Base-by-base conservation (phyloP, 306 rosid species). In the Heteromeles arbutifolia region DNA sequence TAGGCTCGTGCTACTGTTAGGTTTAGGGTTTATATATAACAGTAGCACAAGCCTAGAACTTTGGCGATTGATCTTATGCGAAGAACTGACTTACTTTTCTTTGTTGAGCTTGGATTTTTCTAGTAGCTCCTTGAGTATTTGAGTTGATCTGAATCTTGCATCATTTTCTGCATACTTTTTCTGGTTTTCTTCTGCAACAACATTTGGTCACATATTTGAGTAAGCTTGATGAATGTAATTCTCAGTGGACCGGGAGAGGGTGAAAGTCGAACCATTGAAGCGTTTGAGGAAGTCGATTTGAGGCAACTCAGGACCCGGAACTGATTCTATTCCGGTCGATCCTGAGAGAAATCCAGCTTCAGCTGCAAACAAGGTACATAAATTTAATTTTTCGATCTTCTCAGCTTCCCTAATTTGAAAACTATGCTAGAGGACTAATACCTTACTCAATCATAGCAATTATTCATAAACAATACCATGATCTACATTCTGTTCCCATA, bases 251-350 rank as follows among this genome's bases (percentile, higher is more conserved):
- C 41, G 41, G 24, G 24, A 31, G 19, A 73, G 80, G 68, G 43
- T 63, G 14, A 69, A 78, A 65, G 43, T 63, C 69, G 67, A 81
- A 94, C 97, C 97, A 31, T 91, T 90, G 44, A 90, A 43, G 25
- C 87, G 88, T 24, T 77, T 85, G 71, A 94, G 89, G 71, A 94
- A 94, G 74, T 94, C 98, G 45, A 94, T 85, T 80, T 87, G 80
- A 45, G 98, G 98, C 11, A 94, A 80, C 84, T 90, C 70, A 66
- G 97, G 98, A 65, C 98, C 98, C 45, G 96, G 96, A 84, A 92
- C 24, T 48, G 98, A 88, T 77, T 94, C 98, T 77, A 94, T 26
- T 74, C 98, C 98, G 5, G 96, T 15, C 28, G 80, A 87, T 79
- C 98, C 98, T 12, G 96, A 94, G 80, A 94, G 85, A 56, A 94